Evolutionary conservation across 352 stramenopile genomes (phyloP), one percentile per base, ranked within the genome.

Genomic region (Blastocystis sp.): DNA sequence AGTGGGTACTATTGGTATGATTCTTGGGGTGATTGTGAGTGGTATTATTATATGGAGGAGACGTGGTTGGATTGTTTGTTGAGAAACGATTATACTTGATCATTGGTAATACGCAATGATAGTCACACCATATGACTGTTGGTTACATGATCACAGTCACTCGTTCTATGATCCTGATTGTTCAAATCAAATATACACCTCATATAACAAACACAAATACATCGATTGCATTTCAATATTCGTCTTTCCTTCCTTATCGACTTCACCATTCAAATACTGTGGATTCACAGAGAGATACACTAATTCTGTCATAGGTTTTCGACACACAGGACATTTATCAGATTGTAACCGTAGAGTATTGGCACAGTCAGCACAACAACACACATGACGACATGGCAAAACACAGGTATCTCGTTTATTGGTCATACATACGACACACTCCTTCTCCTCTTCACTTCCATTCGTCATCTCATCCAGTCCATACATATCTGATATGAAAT

Each of bases 381-480:
- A 90, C 27, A 90, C 78, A 71, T 90, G 89, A 59, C 87, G 54
- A 86, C 88, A 90, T 14, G 88, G 88, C 24, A 90, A 69, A 0
- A 90, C 61, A 19, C 86, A 59, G 19, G 77, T 88, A 63, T 88
- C 43, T 19, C 89, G 88, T 1, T 51, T 24, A 51, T 89, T 88
- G 11, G 85, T 88, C 67, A 90, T 81, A 63, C 88, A 90, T 21
- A 90, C 88, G 29, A 90, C 88, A 74, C 88, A 90, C 56, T 89
- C 88, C 16, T 56, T 59, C 27, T 21, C 29, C 57, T 56, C 66
- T 52, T 37, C 32, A 19, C 65, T 67, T n/a, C 14, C 19, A 29
- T 80, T 80, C 43, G 69, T 58, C 51, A 80, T 43, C 24, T 80
- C 69, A 54, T 49, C 69, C 69, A 80, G n/a, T 37, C 69, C 69